phyloP scores from a whole-genome alignment of 768 basidiomycete genomes.

The Rubroboletus pulcherrimus region DNA sequence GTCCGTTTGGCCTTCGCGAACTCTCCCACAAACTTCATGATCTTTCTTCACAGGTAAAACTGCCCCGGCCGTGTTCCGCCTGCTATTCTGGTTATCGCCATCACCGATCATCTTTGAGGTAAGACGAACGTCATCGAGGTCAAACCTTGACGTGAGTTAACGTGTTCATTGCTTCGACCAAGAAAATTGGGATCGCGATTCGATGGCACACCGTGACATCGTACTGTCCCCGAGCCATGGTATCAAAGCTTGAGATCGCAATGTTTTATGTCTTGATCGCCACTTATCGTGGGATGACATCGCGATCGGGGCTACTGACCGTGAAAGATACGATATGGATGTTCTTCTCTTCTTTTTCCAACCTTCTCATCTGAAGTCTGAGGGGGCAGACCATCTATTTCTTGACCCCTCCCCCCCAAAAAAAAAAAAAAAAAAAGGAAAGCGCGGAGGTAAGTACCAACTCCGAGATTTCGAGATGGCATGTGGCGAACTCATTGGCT shows the following conservation, averaged over 20 bases:
- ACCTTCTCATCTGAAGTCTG: not conserved
- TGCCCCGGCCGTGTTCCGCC: not conserved
- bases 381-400: not conserved
- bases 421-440: not conserved
- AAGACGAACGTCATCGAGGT: not conserved
- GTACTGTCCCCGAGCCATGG: not conserved
- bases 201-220: not conserved
- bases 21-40: not conserved
- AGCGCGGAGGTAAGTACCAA: not conserved
- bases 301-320: not conserved
- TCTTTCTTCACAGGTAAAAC: not conserved
- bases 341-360: not conserved
- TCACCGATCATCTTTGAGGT: not conserved
- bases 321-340: not conserved
- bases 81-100: not conserved
- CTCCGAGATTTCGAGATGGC: not conserved
- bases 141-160: not conserved
- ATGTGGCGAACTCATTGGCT: not conserved
- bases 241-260: not conserved
- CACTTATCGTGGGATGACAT: not conserved
- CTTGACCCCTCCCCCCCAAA: not conserved
- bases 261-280: not conserved
- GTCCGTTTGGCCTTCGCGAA: not conserved
- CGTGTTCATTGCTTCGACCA: not conserved
- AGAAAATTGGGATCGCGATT: not conserved